Percentiles rank a stretch among this genome's conserved stretches.
These are phyloP conservation scores for Gossypium ekmanianum DNA, from an alignment of 345 rosid species.

Conservation along the genomic window DNA sequence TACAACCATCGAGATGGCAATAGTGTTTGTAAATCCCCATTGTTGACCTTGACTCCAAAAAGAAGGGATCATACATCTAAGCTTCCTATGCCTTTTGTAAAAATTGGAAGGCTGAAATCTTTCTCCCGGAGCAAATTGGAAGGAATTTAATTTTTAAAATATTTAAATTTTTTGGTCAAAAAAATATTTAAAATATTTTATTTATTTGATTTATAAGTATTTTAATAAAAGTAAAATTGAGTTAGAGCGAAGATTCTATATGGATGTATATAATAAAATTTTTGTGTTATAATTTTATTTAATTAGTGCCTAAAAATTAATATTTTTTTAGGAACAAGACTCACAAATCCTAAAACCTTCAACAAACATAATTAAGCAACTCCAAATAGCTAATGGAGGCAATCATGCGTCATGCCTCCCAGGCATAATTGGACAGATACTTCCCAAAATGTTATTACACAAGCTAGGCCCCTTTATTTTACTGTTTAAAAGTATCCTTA, in stretches of 20 bases:
- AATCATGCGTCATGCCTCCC: slow-evolving; percentile 26
- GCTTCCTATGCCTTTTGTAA: slow-evolving; percentile 46
- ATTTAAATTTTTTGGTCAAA: too few relatives aligned
- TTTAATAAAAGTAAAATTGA: too few relatives aligned
- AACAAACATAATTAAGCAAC: slow-evolving; percentile 6
- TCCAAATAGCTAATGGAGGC: slow-evolving; percentile 15
- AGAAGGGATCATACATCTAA: slow-evolving; percentile 18
- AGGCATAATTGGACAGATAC: background rate
- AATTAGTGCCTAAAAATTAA: too few relatives aligned
- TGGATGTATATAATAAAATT: too few relatives aligned
- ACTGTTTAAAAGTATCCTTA: background rate
- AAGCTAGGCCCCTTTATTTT: background rate
- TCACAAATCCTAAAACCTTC: slow-evolving; percentile 4
- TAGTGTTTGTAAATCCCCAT: slow-evolving; percentile 10
- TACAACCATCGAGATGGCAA: slow-evolving; percentile 19
- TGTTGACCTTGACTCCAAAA: slow-evolving; percentile 15
- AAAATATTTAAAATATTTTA: too few relatives aligned
- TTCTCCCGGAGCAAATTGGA: slow-evolving; percentile 71
- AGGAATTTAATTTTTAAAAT: too few relatives aligned
- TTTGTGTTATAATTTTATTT: too few relatives aligned
- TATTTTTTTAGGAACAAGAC: background rate
- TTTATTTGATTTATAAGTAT: too few relatives aligned
- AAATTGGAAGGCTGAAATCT: slow-evolving; percentile 84
- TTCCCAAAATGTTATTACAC: background rate
- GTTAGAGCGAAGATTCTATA: too few relatives aligned